These are phyloP conservation scores for Cryptosporidium canis DNA, from an alignment of 169 alveolate genomes.

Conservation along the genomic window DNA sequence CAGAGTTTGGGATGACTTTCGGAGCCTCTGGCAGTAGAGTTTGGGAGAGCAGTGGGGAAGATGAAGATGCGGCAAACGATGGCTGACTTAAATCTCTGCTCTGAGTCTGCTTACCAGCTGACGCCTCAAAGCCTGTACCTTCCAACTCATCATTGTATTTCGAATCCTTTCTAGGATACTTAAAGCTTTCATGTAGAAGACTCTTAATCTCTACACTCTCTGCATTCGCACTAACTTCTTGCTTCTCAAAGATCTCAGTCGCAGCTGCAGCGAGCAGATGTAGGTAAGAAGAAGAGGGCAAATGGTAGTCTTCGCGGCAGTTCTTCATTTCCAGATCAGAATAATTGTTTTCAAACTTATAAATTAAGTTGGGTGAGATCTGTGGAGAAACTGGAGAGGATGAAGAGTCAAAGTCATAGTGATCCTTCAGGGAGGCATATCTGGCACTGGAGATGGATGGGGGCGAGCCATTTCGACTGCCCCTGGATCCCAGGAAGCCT, in stretches of 20 bases:
- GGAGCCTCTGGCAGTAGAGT: neutral
- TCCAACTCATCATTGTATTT: neutral
- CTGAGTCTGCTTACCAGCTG: neutral
- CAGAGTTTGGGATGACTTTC: neutral
- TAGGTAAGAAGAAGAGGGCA: constrained; percentile 12
- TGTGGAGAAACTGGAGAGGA: constrained; percentile 31
- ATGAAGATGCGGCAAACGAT: neutral
- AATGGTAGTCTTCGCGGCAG: neutral
- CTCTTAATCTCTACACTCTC: neutral
- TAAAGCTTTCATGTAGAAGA: neutral
- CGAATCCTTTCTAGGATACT: neutral
- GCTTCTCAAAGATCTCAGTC: constrained; percentile 40
- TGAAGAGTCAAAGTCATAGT: neutral
- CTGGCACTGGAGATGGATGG: constrained; percentile 15
- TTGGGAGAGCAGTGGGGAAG: neutral
- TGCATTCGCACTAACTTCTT: constrained; percentile 1
- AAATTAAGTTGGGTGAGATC: constrained; percentile 7
- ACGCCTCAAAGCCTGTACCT: neutral
- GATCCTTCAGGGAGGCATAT: neutral
- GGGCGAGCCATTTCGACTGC: neutral
- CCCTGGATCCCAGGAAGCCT: neutral
- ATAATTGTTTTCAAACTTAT: constrained; percentile 3
- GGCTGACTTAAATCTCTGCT: neutral
- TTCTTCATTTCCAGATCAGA: neutral
- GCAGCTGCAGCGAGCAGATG: constrained; percentile 58